These are phyloP conservation scores for Dioszegia crocea DNA, from an alignment of 768 basidiomycete genomes.

Conservation along the genomic window DNA sequence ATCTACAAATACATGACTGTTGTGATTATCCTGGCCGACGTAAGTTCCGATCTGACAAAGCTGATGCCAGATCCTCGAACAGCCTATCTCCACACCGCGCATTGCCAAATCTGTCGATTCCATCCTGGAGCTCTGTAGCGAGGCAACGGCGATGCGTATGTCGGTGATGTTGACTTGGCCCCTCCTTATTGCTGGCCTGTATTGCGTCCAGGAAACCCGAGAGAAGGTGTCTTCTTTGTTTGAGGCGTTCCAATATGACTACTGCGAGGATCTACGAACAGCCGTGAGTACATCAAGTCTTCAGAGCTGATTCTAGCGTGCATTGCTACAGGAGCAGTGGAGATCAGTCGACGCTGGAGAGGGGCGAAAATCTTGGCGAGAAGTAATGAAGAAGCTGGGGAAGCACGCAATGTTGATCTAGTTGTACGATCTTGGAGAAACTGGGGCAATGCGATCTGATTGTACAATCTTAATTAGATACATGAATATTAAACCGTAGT, in stretches of 20 bases:
- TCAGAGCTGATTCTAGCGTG: background rate
- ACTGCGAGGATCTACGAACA: constrained; percentile 27
- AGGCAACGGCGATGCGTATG: constrained; percentile 35
- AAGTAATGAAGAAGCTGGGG: constrained; percentile 23
- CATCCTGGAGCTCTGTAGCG: constrained; percentile 35
- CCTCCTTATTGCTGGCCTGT: constrained; percentile 31
- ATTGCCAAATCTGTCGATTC: constrained; percentile 21
- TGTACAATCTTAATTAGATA: too few species aligned
- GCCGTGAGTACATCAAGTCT: constrained; percentile 15
- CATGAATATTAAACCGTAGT: too few species aligned
- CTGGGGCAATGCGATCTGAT: too few species aligned
- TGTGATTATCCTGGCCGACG: constrained; percentile 24
- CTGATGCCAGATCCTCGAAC: constrained; percentile 23
- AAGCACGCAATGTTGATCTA: constrained; percentile 21
- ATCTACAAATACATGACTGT: constrained; percentile 35
- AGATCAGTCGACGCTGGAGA: constrained; percentile 18
- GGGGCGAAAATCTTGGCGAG: constrained; percentile 19
- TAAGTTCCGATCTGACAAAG: constrained; percentile 8
- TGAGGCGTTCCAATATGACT: constrained; percentile 23
- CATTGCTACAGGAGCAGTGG: constrained; percentile 25
- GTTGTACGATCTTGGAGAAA: too few species aligned
- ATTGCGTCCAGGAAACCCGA: constrained; percentile 10
- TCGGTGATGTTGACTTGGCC: constrained; percentile 42
- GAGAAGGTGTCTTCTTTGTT: constrained; percentile 19
- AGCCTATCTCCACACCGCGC: constrained; percentile 20